Base-by-base conservation (phyloP, 1,284 basidiomycete species). In the Coriolopsis trogii region DNA sequence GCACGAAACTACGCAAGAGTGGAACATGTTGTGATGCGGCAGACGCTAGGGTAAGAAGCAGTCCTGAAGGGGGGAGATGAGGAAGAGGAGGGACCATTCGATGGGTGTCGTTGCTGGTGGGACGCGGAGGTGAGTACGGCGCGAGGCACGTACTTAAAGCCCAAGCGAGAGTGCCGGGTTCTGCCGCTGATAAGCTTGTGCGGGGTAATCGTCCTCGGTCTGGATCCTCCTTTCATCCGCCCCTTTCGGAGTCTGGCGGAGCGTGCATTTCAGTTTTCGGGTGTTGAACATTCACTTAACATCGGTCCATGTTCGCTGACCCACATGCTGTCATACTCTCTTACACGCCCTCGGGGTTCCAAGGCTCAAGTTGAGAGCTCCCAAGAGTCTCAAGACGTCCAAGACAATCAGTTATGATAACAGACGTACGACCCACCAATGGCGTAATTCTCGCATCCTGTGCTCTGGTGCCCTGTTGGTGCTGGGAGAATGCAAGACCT, bases 11-110 rank as follows among this genome's bases (percentile, higher is more conserved):
- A 51, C 72, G 58, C 50, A 74, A 47, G 46, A 63, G 67, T 55
- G 72, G 72, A 52, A 72, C 78, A 79, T 80, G 67, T 58, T 78
- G 73, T n/a, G 71, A 66, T 26, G 61, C 68, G 48, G 76, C 58
- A 53, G 77, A 75, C 62, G 73, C 65, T 63, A 77, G 63, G 55
- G 73, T 69, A 58, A 75, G 72, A 51, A 79, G 67, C 58, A 79
- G 70, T 62, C 75, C 75, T 58, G 74, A 68, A 55, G 73, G 70
- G 57, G 58, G 53, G 46, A 40, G 53, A 37, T 45, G 56, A 39
- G 59, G 51, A 33, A 59, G 58, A 61, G 63, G 56, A 38, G 63
- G 64, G 59, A 66, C 63, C 66, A 67, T 67, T 67, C 66, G 66
- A 66, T 60, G 51, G 53, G 44, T 43, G 56, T 55, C 41, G 53